A percentile compares a stretch with the other conserved stretches of the same genome.
Conservation (phyloP, 495 filamentous ascomycete species). For the Jackrogersella multiformis region DNA sequence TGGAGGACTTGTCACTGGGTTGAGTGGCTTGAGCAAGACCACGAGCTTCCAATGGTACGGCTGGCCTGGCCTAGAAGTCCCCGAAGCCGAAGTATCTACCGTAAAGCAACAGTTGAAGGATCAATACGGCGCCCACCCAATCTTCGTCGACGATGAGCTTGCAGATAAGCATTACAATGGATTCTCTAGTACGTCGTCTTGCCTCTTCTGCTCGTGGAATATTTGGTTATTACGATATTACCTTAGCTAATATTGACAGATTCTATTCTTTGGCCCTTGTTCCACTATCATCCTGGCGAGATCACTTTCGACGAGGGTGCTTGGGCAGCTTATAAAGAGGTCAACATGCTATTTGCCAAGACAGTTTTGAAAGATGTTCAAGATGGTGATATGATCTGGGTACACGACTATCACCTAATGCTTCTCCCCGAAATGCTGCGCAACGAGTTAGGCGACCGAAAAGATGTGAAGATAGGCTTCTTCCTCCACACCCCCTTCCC, state of each 20-base stretch:
- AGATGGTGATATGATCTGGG: conserved; percentile 88
- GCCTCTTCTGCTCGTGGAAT: neutral
- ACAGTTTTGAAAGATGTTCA: conserved; percentile 74
- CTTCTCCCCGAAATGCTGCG: conserved; percentile 86
- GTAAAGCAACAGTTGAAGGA: conserved; percentile 75
- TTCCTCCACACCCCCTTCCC: conserved; percentile 97
- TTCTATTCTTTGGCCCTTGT: conserved; percentile 92
- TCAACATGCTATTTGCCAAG: conserved; percentile 87
- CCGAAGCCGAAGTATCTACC: conserved; percentile 71
- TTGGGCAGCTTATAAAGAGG: conserved; percentile 87
- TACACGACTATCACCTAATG: conserved; percentile 98
- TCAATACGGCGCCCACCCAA: conserved; percentile 76
- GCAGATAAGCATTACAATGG: conserved; percentile 87
- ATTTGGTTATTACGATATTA: neutral
- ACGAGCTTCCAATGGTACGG: conserved; percentile 98
- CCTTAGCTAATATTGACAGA: conserved; percentile 61
- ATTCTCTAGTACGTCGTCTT: conserved; percentile 72
- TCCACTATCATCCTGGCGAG: conserved; percentile 96
- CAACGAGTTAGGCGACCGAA: conserved; percentile 74
- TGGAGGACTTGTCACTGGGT: conserved; percentile 88
- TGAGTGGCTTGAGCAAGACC: conserved; percentile 88
- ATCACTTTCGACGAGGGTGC: conserved; percentile 87
- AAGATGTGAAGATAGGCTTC: conserved; percentile 90
- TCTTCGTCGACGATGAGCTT: conserved; percentile 81
- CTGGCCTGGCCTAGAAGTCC: conserved; percentile 91